Evolutionary conservation across 495 filamentous ascomycete genomes (phyloP), one percentile per base, ranked within the genome.

Genomic region (Trichoderma parareesei): DNA sequence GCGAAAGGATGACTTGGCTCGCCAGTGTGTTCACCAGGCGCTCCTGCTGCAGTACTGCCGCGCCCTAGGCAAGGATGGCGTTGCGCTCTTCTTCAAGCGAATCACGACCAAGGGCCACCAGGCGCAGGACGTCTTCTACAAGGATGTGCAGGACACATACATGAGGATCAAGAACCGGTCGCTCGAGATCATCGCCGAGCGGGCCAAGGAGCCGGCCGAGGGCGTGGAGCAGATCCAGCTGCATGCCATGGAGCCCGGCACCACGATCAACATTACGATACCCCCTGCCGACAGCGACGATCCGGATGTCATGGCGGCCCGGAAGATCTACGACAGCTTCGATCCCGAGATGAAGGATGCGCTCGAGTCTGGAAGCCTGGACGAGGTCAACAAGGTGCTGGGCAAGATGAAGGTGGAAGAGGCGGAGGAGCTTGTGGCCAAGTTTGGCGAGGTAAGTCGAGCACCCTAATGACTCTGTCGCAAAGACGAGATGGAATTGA

Each of bases 151-250:
- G 67, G 84, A 85, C 37, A 98, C 93, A 43, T 97, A 94, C 75
- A 78, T 78, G 65, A 85, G 86, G 35, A 97, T 98, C 77, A 87
- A 85, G 68, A 84, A 79, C 44, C 86, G 93, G 35, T 85, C 89
- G 0, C 83, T 85, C n/a, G 90, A 95, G 74, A 88, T 97, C 64
- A 79, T 77, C 60, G 81, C 84, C 49, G 81, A 88, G 66, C 78
- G 86, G 73, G 84, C 85, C 2, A 84, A 87, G 55, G 83, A 87
- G 18, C 85, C 85, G 62, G 85, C 81, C 42, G 85, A 86, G 14
- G 83, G 80, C 11, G 90, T 95, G n/a, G 93, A 98, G 78, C 93
- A 97, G 73, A 98, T 98, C 69, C 94, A 98, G 77, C 81, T 98
- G 33, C 94, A 98, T 72, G 93, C 94, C 16, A 92, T 98, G 33